Evolutionary conservation across 768 basidiomycete species (phyloP).

Genomic region (Kwoniella mangroviensis): DNA sequence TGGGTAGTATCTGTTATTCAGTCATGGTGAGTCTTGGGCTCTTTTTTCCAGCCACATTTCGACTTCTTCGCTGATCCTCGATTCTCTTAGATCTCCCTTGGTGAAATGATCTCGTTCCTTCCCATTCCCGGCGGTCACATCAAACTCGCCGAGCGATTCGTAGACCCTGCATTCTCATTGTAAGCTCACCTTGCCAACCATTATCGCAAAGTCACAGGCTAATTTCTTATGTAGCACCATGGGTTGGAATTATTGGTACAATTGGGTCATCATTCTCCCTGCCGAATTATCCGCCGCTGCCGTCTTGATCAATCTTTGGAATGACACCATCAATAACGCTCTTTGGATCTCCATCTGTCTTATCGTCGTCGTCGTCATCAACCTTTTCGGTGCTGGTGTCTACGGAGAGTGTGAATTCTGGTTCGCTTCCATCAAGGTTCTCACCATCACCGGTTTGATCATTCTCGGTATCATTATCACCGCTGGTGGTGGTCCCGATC

Average conservation of each 20-base stretch:
- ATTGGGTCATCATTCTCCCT: constrained; percentile 64
- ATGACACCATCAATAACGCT: constrained; percentile 65
- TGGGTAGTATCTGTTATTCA: constrained; percentile 52
- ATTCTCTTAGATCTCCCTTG: constrained; percentile 33
- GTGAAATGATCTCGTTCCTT: constrained; percentile 50
- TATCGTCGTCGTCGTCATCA: constrained; percentile 70
- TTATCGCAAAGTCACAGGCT: constrained; percentile 6
- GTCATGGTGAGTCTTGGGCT: constrained; percentile 64
- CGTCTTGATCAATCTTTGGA: constrained; percentile 65
- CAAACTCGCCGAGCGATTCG: constrained; percentile 58
- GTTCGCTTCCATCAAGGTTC: constrained; percentile 91
- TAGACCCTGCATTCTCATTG: constrained; percentile 63
- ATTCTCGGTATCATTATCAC: constrained; percentile 74
- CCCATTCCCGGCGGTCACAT: constrained; percentile 53
- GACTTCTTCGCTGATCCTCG: background rate
- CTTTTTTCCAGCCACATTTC: background rate
- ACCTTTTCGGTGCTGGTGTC: constrained; percentile 52
- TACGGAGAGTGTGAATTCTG: constrained; percentile 71
- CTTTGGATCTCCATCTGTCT: constrained; percentile 81
- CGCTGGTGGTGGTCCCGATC: constrained; percentile 83
- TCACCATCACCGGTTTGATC: constrained; percentile 62
- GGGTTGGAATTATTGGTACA: constrained; percentile 52
- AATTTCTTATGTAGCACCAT: constrained; percentile 5
- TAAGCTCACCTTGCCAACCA: constrained; percentile 32
- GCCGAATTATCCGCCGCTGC: constrained; percentile 77